phyloP scores from a whole-genome alignment of 139 green algal genomes.

The Mesostigma viride region DNA sequence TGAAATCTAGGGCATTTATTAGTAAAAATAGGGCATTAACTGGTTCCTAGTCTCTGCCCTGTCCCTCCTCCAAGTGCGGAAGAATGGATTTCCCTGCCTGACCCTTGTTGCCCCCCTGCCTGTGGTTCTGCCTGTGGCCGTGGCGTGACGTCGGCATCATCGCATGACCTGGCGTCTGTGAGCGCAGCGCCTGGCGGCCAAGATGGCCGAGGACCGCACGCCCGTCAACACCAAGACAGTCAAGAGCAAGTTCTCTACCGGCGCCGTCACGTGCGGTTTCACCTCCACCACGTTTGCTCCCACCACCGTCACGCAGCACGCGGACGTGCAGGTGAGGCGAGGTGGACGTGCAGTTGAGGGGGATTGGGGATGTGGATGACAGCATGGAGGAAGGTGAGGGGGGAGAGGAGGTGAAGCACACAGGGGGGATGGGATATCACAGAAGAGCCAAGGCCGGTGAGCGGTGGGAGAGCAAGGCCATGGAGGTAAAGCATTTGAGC shows the following conservation, averaged over 20 bases:
- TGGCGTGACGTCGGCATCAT: too few relatives aligned
- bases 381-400: background rate
- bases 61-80: too few relatives aligned
- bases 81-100: too few relatives aligned
- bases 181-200: too few relatives aligned
- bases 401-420: background rate
- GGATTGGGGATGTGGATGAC: background rate
- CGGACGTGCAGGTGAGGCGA: slow-evolving; percentile 15
- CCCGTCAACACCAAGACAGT: slow-evolving; percentile 9
- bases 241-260: slow-evolving; percentile 36
- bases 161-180: too few relatives aligned
- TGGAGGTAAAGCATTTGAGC: too few relatives aligned
- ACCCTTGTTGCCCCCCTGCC: too few relatives aligned
- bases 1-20: too few relatives aligned
- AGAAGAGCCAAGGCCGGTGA: background rate
- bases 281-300: slow-evolving; percentile 61
- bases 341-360: background rate
- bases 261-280: slow-evolving; percentile 49
- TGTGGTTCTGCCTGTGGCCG: too few relatives aligned
- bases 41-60: too few relatives aligned
- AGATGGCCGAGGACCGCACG: too few relatives aligned
- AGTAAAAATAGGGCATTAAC: too few relatives aligned
- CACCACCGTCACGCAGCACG: slow-evolving; percentile 43
- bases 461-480: background rate
- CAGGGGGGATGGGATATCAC: background rate